Conservation (phyloP, 345 rosid genomes). For the Garcia nutans region DNA sequence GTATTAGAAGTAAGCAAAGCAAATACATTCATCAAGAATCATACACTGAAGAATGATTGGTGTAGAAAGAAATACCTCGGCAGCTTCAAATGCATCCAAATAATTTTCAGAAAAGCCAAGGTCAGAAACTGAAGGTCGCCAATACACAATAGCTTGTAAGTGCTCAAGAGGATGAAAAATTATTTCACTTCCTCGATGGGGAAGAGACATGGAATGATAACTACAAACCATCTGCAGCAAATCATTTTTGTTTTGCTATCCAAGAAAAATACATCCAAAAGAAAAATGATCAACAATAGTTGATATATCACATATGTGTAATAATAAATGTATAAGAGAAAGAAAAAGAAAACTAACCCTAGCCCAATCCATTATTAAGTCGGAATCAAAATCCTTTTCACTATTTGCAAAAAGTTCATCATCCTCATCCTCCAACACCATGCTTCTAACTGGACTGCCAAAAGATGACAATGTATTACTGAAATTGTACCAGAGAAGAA, state of each 20-base stretch:
- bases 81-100: conserved; percentile 47
- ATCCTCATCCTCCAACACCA: conserved; percentile 67
- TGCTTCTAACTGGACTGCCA: conserved; percentile 95
- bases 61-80: conserved; percentile 53
- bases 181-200: conserved; percentile 60
- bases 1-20: conserved; percentile 31
- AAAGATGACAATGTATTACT: conserved; percentile 45
- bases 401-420: conserved; percentile 52
- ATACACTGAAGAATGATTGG: conserved; percentile 10
- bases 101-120: conserved; percentile 51
- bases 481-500: conserved; percentile 22
- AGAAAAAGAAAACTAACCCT: conserved; percentile 54
- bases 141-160: conserved; percentile 75
- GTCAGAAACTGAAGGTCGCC: conserved; percentile 59
- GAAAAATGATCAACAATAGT: conserved; percentile 13
- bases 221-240: conserved; percentile 79
- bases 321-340: conserved; percentile 5
- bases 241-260: conserved; percentile 77
- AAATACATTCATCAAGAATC: conserved; percentile 13
- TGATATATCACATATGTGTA: conserved; percentile 11
- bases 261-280: conserved; percentile 26
- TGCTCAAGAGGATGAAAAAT: conserved; percentile 88
- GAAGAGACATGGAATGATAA: conserved; percentile 72
- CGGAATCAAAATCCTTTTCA: conserved; percentile 65
- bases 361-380: conserved; percentile 84